phyloP scores from a whole-genome alignment of 768 basidiomycete species.

The Termitomyces sp. region DNA sequence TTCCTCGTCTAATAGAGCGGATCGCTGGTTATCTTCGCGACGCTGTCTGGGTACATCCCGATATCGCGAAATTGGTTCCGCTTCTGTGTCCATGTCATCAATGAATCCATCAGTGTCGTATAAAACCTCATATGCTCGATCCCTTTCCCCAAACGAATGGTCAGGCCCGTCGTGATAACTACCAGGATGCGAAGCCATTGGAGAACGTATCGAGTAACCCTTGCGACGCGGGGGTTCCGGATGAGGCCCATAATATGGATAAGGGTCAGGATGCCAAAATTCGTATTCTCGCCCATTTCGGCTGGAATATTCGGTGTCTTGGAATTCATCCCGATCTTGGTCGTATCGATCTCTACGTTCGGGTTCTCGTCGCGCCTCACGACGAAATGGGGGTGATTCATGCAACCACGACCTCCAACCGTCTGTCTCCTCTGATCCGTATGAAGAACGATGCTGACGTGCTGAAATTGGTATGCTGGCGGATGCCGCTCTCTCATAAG shows the following conservation, averaged over 20 bases:
- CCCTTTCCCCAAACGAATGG: conserved; percentile 17
- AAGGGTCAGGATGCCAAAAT: conserved; percentile 2
- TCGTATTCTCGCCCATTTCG: conserved; percentile 9
- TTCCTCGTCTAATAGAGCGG: neutral
- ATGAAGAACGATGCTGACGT: conserved; percentile 9
- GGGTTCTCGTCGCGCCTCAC: conserved; percentile 11
- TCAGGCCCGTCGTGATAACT: conserved; percentile 11
- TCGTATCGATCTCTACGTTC: conserved; percentile 6
- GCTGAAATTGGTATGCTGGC: conserved; percentile 14
- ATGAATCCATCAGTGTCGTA: conserved; percentile 17
- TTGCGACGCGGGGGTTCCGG: conserved; percentile 12
- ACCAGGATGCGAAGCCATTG: conserved; percentile 13
- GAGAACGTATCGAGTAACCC: conserved; percentile 7
- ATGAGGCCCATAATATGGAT: conserved; percentile 7
- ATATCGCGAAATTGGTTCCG: conserved; percentile 2
- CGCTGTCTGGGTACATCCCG: neutral
- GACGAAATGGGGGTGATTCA: conserved; percentile 2
- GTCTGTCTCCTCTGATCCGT: conserved; percentile 8
- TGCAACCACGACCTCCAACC: conserved; percentile 13
- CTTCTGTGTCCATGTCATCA: conserved; percentile 11
- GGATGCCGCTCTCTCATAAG: conserved; percentile 10
- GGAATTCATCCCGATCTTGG: conserved; percentile 4
- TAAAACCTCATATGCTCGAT: conserved; percentile 7
- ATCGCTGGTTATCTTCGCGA: neutral
- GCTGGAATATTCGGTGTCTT: conserved; percentile 8